Base-by-base conservation (phyloP, 2,329 filamentous ascomycete species). In the Cordyceps cateniannulata region DNA sequence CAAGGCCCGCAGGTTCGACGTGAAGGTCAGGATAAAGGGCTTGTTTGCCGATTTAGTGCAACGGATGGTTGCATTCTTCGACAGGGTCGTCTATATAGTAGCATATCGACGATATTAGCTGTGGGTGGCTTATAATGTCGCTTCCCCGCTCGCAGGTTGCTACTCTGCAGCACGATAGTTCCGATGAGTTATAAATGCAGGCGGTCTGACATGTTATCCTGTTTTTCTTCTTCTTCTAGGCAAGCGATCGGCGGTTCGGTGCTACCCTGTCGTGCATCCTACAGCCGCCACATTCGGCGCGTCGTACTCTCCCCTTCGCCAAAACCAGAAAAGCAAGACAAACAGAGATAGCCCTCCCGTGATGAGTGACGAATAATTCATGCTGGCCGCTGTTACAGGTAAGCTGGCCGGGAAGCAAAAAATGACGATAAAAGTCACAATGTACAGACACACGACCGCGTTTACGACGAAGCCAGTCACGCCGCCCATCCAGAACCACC, bases 341-440 rank as follows among this genome's bases (percentile, higher is more conserved):
- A 75, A 66, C 0, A 71, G 61, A 0, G 75, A 71, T 44, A 77
- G 62, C 0, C 69, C 74, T 7, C 73, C 75, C 47, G 71, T 71
- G 22, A 79, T 76, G 35, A 78, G 40, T 16, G 67, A 72, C 0
- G 71, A 69, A 55, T 79, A 85, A 67, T 85, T 85, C 83, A 85
- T 85, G 45, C 72, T 78, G 12, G 69, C 66, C 0, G 75, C 75
- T 1, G 70, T 69, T 0, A 76, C 77, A 0, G 82, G 82, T 24
- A 80, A 60, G 0, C 75, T 67, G 55, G 76, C 77, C 0, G 82
- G 81, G 66, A 84, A 88, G 67, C 82, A 86, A 68, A 85, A 89
- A 42, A 89, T 83, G 9, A 88, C 80, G 3, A 84, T 78, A 70
- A 85, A 88, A 0, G 80, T 79, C 3, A 80, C 62, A 64, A 88